Conservation (phyloP, 495 filamentous ascomycete genomes). For the Xylaria flabelliformis region DNA sequence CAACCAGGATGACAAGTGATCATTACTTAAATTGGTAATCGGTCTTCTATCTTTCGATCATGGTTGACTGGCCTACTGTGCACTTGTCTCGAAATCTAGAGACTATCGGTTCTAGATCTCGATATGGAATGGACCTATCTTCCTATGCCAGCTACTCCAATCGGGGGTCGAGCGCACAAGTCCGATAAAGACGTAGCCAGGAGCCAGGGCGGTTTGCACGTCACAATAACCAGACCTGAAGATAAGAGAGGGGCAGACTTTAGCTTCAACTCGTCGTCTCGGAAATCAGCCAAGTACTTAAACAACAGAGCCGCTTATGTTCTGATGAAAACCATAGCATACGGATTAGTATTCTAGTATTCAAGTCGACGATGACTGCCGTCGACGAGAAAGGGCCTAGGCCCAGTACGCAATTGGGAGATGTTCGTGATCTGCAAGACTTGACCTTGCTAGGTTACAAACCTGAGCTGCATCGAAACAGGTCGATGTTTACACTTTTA, state of each 20-base stretch:
- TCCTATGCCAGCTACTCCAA: neutral
- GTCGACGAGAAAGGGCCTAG: conserved; percentile 5
- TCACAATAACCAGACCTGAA: conserved; percentile 8
- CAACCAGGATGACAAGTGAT: neutral
- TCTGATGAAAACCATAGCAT: neutral
- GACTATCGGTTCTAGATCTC: neutral
- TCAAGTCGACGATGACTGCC: neutral
- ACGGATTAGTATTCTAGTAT: neutral
- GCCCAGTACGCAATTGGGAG: conserved; percentile 38
- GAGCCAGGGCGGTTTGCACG: neutral
- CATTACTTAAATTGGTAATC: neutral
- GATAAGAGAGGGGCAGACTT: conserved; percentile 20
- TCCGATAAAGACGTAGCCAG: neutral
- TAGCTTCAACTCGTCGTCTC: neutral
- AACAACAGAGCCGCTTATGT: neutral
- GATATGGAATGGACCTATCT: neutral
- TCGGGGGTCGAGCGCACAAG: neutral
- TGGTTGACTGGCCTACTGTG: neutral
- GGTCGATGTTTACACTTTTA: conserved; percentile 50
- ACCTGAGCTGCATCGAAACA: conserved; percentile 63
- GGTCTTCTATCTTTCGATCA: neutral
- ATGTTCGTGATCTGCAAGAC: conserved; percentile 53
- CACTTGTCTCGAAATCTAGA: neutral
- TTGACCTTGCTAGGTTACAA: conserved; percentile 66
- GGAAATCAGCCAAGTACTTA: neutral